Evolutionary conservation across 2,329 filamentous ascomycete genomes (phyloP), one percentile per base, ranked within the genome.

Genomic region (Monascus ruber): DNA sequence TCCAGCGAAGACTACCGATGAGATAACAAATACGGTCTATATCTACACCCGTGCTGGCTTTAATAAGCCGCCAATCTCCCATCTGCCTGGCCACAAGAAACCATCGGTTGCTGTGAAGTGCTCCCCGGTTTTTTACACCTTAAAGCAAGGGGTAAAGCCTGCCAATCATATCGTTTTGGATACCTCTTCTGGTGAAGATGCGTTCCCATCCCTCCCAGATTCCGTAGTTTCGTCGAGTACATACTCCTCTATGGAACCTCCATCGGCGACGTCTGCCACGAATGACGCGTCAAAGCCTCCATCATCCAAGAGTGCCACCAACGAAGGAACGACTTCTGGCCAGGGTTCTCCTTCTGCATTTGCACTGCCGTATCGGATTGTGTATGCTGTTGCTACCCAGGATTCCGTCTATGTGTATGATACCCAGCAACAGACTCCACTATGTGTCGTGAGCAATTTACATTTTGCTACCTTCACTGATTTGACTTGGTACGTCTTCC

Each of bases 381-480:
- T 98, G 0, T 98, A 96, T 63, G 91, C 89, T 3, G 89, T 98
- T 31, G 93, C 91, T 5, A 98, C 91, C 0, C 89, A 96, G 58
- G 91, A 98, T 63, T 85, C 91, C 0, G 85, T 98, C 4, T 70
- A 95, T 33, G 73, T 98, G 24, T 98, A 98, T 56, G 91, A 98
- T 62, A 98, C 91, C 0, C 91, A 98, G 56, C 91, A 98, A 58
- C 83, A 88, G 54, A 93, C 86, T 5, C 91, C 91, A 2, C 70
- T 98, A 29, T 94, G 87, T 58, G 75, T 96, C 31, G 89, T 98
- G 36, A 96, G 87, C 73, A 98, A 98, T 55, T 66, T 98, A 47
- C 91, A 98, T 62, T 94, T 89, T 60, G 88, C 91, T 4, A 96
- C 91, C 0, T 98, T 98, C 56, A 98, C 91, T 0, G 91, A 98